Base-by-base conservation (phyloP, 257 asterid genomes). In the Osmanthus fragrans region DNA sequence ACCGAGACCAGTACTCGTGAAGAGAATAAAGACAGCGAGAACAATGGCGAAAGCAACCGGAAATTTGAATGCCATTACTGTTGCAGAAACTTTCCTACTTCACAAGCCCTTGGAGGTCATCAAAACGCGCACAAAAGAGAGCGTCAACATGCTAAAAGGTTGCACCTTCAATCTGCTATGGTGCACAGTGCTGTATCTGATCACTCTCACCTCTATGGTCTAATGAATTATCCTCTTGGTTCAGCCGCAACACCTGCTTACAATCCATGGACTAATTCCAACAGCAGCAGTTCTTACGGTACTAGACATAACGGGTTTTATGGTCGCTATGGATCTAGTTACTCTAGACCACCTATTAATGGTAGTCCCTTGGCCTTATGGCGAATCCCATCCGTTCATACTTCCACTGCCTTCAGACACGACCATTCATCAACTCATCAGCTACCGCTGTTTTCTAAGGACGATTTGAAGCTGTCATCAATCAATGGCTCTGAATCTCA, bases 41-140 rank as follows among this genome's bases (percentile, higher is more conserved):
- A 71, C n/a, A 82, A 67, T 21, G 80, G 42, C 0, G 85, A 79
- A 1, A 87, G 85, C 71, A 82, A 78, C 47, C 25, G 97, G 36
- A 91, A 86, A 75, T 94, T 92, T 77, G 98, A 90, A 71, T 94
- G 98, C 82, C 97, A 94, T 65, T 94, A 91, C 82, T 94, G 97
- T 77, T 87, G 94, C 78, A 79, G 97, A 77, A 91, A 92, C 88
- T 94, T 94, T 86, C 97, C 97, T 0, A 94, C 98, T 10, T 92
- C 98, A 3, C 98, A 94, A 82, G 98, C 98, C 1, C 90, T 94
- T 0, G 98, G 98, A 19, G 98, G 98, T 45, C 98, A 94, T 25
- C 98, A 94, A 76, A 94, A 94, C 80, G 98, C 97, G 4, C 98
- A 94, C 87, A 94, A 91, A 70, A 88, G 97, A 70, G 98, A 94